phyloP scores from a whole-genome alignment of 2,329 filamentous ascomycete species.

The Botrytis fabae region DNA sequence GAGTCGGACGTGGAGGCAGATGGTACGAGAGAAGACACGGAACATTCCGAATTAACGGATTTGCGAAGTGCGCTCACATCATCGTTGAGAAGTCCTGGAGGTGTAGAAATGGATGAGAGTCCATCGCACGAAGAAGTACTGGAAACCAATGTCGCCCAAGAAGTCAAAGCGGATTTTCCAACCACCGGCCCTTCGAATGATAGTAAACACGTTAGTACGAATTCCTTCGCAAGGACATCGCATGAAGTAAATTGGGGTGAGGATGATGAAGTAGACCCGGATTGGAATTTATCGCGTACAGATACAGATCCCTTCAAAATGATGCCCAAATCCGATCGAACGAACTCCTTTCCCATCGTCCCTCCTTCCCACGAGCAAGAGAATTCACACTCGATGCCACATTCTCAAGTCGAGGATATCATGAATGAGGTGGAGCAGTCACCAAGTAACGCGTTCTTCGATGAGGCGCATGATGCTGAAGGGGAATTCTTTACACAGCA shows the following conservation, averaged over 20 bases:
- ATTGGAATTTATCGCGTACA: conserved; percentile 55
- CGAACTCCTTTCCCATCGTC: conserved; percentile 64
- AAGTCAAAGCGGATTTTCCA: conserved; percentile 33
- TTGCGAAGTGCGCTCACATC: conserved; percentile 35
- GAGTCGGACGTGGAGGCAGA: not conserved
- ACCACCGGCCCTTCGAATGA: conserved; percentile 38
- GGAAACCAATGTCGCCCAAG: conserved; percentile 23
- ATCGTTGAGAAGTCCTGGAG: conserved; percentile 35
- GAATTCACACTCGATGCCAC: conserved; percentile 43
- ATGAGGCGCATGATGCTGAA: conserved; percentile 46
- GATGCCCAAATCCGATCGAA: conserved; percentile 57
- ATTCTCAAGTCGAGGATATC: conserved; percentile 55
- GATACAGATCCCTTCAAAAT: conserved; percentile 60
- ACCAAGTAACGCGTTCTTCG: conserved; percentile 34
- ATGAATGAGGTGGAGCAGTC: conserved; percentile 52
- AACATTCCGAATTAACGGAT: conserved; percentile 31
- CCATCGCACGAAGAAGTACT: conserved; percentile 27
- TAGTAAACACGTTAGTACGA: conserved; percentile 59
- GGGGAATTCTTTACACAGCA: conserved; percentile 50
- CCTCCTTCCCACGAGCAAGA: conserved; percentile 46
- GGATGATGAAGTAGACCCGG: conserved; percentile 53
- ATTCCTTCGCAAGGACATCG: conserved; percentile 64
- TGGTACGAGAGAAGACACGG: conserved; percentile 22
- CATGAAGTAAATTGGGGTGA: conserved; percentile 61
- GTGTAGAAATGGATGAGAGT: conserved; percentile 36